Evolutionary conservation across 139 green algal genomes (phyloP).

Genomic region (Bryopsis sp.): DNA sequence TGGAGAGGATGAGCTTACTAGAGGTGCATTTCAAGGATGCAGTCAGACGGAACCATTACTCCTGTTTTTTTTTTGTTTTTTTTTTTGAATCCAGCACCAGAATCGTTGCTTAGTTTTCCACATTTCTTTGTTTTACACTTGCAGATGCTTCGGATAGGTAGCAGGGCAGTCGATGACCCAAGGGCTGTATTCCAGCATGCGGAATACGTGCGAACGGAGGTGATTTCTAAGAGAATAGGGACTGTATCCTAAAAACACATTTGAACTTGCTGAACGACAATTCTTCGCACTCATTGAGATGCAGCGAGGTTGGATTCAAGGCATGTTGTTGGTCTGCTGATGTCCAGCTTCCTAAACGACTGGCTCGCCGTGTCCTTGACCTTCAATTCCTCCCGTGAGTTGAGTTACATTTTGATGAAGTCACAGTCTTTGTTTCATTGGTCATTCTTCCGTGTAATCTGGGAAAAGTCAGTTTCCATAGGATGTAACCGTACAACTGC

Average conservation of each 20-base stretch:
- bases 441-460: too few species aligned
- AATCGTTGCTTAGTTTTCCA: too few species aligned
- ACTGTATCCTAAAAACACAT: neutral
- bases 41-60: neutral
- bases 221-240: neutral
- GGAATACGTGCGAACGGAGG: neutral
- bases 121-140: too few species aligned
- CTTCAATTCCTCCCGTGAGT: conserved; percentile 71
- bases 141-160: conserved; percentile 2
- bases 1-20: neutral
- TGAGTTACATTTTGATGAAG: too few species aligned
- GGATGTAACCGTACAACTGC: neutral
- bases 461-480: neutral
- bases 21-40: neutral
- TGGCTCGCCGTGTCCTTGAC: conserved; percentile 77
- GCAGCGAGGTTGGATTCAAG: neutral
- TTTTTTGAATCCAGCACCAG: too few species aligned
- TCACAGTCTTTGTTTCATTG: too few species aligned
- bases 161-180: neutral
- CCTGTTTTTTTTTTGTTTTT: neutral
- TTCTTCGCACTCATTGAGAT: too few species aligned
- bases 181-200: neutral
- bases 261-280: too few species aligned
- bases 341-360: conserved; percentile 66
- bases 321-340: conserved; percentile 5